Conservation (phyloP, 2,329 filamentous ascomycete species). For the Colletotrichum chlorophyti region DNA sequence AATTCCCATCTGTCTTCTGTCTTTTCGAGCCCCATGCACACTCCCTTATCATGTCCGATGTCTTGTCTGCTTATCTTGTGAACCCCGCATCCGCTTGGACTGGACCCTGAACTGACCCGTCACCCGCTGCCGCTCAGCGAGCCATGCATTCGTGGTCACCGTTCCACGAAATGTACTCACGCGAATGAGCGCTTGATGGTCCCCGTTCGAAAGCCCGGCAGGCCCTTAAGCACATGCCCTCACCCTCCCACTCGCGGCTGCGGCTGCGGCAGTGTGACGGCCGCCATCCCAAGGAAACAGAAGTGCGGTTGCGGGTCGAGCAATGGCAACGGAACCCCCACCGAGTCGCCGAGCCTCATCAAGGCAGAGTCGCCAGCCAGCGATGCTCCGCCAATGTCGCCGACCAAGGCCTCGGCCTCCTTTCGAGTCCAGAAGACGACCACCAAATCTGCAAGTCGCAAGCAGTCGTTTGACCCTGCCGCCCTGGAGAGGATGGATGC, state of each 20-base stretch:
- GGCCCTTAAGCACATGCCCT: conserved; percentile 73
- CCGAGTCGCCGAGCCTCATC: conserved; percentile 24
- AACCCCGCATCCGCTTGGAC: neutral
- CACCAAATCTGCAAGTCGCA: conserved; percentile 46
- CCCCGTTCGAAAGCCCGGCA: conserved; percentile 74
- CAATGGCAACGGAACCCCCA: conserved; percentile 31
- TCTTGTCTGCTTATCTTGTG: neutral
- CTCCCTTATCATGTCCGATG: neutral
- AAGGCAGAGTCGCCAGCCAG: conserved; percentile 35
- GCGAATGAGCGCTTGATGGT: conserved; percentile 71
- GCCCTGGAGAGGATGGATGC: conserved; percentile 60
- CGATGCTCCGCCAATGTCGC: conserved; percentile 41
- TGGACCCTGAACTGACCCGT: conserved; percentile 29
- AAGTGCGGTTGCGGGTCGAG: conserved; percentile 58
- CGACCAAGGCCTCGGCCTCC: conserved; percentile 41
- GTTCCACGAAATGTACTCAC: conserved; percentile 78
- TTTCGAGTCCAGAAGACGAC: conserved; percentile 55
- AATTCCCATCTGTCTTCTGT: conserved; percentile 8
- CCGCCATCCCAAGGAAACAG: conserved; percentile 65
- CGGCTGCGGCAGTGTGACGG: conserved; percentile 68
- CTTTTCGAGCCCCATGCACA: conserved; percentile 8
- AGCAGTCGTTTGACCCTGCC: conserved; percentile 56
- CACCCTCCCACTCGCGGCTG: conserved; percentile 69
- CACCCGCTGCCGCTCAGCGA: conserved; percentile 52
- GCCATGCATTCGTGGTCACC: conserved; percentile 78